Base-by-base conservation (phyloP, 345 rosid genomes). In the Noccaea bulbosa region DNA sequence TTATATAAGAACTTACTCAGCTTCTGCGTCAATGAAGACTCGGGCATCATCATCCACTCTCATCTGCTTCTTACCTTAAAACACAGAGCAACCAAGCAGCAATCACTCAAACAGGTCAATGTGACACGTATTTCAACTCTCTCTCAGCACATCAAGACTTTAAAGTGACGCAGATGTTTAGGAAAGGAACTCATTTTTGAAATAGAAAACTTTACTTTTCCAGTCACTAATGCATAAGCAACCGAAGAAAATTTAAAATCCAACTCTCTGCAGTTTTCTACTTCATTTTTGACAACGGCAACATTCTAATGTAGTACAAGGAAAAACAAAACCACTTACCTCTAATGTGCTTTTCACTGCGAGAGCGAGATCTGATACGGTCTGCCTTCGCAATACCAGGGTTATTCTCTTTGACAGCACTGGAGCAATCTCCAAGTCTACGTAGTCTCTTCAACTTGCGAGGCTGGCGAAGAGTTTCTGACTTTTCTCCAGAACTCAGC, bases 381-480 rank as follows among this genome's bases (percentile, higher is more conserved):
- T 71, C 70, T 44, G 53, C 73, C n/a, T 5, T 51, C 7, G 74
- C 51, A 55, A 50, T 52, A 55, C 34, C 57, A 58, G 79, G 57
- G 72, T 44, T 77, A 65, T 65, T 80, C 71, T 74, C 86, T 32
- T 68, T 82, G n/a, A 38, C 41, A 75, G 69, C 64, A 54, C 67
- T 64, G 14, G 52, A 72, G 35, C 71, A 62, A 57, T 93, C 93
- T 61, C 87, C 86, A 60, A 83, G 71, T 75, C 86, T 93, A 61
- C 94, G 81, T 75, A 93, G 80, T 71, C 98, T 88, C 81, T 83
- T 93, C n/a, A 90, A 75, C 77, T 83, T 87, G 69, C 66, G 83
- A 33, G 61, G 73, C 38, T 59, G 87, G 71, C 79, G 54, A 44
- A 61, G 76, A 70, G 74, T 81, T 62, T 72, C 82, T 66, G 78